These are phyloP conservation scores for Nepenthes alata DNA, from an alignment of 179 eudicot species.

Conservation along the genomic window DNA sequence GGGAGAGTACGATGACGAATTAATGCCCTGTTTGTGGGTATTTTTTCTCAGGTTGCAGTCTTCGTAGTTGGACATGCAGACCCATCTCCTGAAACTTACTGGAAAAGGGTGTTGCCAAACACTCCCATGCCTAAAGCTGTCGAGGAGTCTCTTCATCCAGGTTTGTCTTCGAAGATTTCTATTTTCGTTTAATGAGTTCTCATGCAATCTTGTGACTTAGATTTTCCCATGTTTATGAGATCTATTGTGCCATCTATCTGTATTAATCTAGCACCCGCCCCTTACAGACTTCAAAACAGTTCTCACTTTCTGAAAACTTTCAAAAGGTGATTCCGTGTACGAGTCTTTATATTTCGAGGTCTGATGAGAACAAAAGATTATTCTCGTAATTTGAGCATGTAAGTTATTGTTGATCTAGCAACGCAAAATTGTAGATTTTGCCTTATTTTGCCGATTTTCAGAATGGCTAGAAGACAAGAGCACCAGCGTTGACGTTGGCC, in stretches of 20 bases:
- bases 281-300: no score
- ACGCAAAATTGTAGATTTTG: background rate
- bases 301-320: no score
- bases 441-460: constrained; percentile 2
- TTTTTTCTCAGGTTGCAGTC: constrained; percentile 19
- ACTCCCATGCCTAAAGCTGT: constrained; percentile 51
- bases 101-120: constrained; percentile 51
- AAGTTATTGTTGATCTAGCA: no score
- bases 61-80: constrained; percentile 32
- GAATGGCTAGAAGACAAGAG: constrained; percentile 32
- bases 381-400: no score
- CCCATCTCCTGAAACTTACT: constrained; percentile 31
- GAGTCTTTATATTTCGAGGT: no score
- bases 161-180: constrained; percentile 11
- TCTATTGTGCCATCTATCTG: no score
- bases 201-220: background rate
- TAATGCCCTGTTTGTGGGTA: background rate
- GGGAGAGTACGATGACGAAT: background rate
- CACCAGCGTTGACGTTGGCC: constrained; percentile 1
- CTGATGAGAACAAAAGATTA: no score
- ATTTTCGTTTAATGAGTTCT: background rate
- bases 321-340: no score
- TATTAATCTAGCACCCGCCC: no score
- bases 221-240: no score
- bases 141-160: constrained; percentile 27